Conservation (phyloP, 768 basidiomycete genomes). For the Leccinellum albellum region DNA sequence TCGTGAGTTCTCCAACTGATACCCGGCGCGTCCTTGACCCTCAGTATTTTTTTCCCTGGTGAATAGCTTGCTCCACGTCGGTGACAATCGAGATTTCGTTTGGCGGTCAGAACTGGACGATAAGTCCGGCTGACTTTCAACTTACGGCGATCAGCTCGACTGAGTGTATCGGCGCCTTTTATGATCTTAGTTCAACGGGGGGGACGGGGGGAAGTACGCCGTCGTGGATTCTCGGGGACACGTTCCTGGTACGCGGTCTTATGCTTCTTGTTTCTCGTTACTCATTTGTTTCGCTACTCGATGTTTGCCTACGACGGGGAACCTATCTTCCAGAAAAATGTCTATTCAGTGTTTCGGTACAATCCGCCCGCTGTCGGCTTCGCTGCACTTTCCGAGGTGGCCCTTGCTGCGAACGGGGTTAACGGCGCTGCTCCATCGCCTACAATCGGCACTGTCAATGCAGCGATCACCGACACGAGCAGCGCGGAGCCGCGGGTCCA, state of each 20-base stretch:
- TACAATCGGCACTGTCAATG: conserved; percentile 52
- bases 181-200: conserved; percentile 34
- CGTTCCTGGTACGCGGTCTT: conserved; percentile 36
- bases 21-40: neutral
- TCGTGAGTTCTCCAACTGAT: conserved; percentile 23
- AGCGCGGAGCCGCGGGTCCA: neutral
- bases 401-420: conserved; percentile 26
- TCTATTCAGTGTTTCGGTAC: conserved; percentile 53
- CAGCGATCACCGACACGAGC: conserved; percentile 37
- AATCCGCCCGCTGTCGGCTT: conserved; percentile 50
- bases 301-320: neutral
- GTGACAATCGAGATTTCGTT: conserved; percentile 42
- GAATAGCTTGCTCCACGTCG: conserved; percentile 33
- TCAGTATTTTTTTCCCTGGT: neutral
- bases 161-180: conserved; percentile 54
- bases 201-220: conserved; percentile 25
- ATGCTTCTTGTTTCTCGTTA: neutral
- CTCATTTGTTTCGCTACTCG: neutral
- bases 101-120: conserved; percentile 44
- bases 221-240: conserved; percentile 53
- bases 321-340: conserved; percentile 41
- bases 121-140: conserved; percentile 47
- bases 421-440: conserved; percentile 44
- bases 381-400: conserved; percentile 38
- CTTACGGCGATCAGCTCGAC: conserved; percentile 35